A percentile compares a stretch with the other conserved stretches of the same genome.
Evolutionary conservation across 495 filamentous ascomycete species (phyloP).

Genomic region (Aspergillus leporis): DNA sequence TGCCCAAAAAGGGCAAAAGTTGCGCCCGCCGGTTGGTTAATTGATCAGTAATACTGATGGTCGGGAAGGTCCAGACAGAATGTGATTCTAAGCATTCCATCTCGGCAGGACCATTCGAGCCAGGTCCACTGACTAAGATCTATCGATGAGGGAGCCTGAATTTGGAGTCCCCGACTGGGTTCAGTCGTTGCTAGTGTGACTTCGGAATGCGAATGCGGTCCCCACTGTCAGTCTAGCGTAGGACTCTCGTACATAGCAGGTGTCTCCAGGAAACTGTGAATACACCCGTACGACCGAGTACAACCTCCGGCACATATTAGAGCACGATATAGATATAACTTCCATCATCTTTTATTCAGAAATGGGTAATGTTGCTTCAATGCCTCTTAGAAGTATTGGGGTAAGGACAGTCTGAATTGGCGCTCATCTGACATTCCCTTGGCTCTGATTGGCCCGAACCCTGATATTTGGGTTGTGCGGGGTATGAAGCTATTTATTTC

Average conservation of each 20-base stretch:
- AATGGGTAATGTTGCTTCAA: too few species aligned
- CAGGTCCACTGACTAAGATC: conserved; percentile 19
- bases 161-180: too few species aligned
- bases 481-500: conserved; percentile 1
- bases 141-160: neutral
- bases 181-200: neutral
- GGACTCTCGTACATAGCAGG: neutral
- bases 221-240: neutral
- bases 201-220: neutral
- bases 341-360: too few species aligned
- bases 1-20: conserved; percentile 4
- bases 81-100: neutral
- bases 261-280: neutral
- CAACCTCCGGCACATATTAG: too few species aligned
- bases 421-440: conserved; percentile 8
- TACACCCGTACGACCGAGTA: neutral
- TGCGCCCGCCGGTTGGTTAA: neutral
- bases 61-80: conserved; percentile 2
- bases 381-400: too few species aligned
- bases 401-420: neutral
- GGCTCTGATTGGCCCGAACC: conserved; percentile 5
- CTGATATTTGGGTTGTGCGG: conserved; percentile 9
- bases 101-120: conserved; percentile 9
- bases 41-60: neutral
- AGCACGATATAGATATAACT: too few species aligned